Conservation (phyloP, 208 protist species). For the Phytomonas sp. region DNA sequence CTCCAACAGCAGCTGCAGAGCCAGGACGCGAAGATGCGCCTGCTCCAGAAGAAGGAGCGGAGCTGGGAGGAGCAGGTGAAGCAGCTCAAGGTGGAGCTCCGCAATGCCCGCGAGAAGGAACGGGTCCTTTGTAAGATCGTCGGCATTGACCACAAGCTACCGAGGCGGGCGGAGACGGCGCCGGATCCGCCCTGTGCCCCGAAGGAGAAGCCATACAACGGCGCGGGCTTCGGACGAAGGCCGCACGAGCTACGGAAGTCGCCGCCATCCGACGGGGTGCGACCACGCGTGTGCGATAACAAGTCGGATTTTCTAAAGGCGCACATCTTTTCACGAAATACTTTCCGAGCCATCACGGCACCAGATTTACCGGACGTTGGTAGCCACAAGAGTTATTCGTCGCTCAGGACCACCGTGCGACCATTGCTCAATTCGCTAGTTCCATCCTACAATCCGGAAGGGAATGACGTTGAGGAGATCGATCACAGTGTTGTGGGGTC, state of each 20-base stretch:
- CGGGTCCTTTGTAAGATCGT: constrained; percentile 17
- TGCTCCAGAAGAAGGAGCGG: constrained; percentile 67
- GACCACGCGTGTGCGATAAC: constrained; percentile 12
- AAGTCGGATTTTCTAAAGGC: constrained; percentile 52
- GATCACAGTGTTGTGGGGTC: constrained; percentile 24
- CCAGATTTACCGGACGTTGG: constrained; percentile 15
- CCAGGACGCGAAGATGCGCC: constrained; percentile 33
- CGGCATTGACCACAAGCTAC: constrained; percentile 1
- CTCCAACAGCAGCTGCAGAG: constrained; percentile 11
- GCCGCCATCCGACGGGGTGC: background rate
- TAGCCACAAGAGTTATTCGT: background rate
- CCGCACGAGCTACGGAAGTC: background rate
- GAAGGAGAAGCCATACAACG: background rate
- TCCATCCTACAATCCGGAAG: background rate
- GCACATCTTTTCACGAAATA: constrained; percentile 42
- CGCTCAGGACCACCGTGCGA: background rate
- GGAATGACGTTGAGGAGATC: background rate
- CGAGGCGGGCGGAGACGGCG: constrained; percentile 59
- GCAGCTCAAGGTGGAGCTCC: constrained; percentile 69
- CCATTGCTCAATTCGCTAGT: background rate
- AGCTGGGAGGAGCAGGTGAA: constrained; percentile 84
- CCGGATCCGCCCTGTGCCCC: constrained; percentile 33
- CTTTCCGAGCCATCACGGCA: constrained; percentile 63
- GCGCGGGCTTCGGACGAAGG: background rate
- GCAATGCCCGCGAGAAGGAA: constrained; percentile 58